A percentile compares a stretch with the other conserved stretches of the same genome.
These are phyloP conservation scores for Lactarius deliciosus DNA, from an alignment of 768 basidiomycete genomes.

Conservation along the genomic window DNA sequence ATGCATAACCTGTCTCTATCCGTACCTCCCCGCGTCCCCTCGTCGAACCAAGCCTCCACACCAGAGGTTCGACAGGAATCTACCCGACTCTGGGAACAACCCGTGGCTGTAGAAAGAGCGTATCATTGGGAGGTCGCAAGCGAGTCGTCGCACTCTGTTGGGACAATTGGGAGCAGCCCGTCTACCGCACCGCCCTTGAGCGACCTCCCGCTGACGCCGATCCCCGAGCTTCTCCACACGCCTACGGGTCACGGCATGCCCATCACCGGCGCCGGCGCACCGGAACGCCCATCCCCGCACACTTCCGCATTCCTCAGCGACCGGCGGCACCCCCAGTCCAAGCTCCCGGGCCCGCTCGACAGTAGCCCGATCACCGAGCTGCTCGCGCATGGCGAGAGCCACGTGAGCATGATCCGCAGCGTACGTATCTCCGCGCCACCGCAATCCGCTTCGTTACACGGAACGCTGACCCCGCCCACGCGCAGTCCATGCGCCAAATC, in stretches of 20 bases:
- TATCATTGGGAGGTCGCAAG: background rate
- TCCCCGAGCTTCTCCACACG: conserved; percentile 23
- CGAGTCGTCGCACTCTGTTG: conserved; percentile 18
- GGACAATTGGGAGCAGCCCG: conserved; percentile 15
- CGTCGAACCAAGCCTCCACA: background rate
- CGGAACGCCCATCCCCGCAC: background rate
- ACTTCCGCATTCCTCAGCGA: background rate
- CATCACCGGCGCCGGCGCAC: too few species aligned
- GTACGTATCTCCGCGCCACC: conserved; percentile 4
- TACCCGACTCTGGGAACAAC: background rate
- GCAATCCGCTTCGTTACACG: too few species aligned
- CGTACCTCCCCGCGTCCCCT: background rate
- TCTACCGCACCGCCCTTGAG: conserved; percentile 21
- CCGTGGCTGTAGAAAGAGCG: background rate
- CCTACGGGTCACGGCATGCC: conserved; percentile 12
- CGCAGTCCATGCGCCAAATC: conserved; percentile 9
- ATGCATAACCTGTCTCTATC: conserved; percentile 11
- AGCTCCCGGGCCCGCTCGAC: conserved; percentile 18
- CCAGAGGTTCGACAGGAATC: background rate
- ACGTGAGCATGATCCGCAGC: conserved; percentile 7
- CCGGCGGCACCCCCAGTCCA: background rate
- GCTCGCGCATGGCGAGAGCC: conserved; percentile 4
- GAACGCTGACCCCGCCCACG: background rate
- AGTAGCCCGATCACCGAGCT: conserved; percentile 4
- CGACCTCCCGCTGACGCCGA: conserved; percentile 27